A percentile compares a stretch with the other conserved stretches of the same genome.
phyloP scores from a whole-genome alignment of 805 yeast genomes.

The Candida chilensis region DNA sequence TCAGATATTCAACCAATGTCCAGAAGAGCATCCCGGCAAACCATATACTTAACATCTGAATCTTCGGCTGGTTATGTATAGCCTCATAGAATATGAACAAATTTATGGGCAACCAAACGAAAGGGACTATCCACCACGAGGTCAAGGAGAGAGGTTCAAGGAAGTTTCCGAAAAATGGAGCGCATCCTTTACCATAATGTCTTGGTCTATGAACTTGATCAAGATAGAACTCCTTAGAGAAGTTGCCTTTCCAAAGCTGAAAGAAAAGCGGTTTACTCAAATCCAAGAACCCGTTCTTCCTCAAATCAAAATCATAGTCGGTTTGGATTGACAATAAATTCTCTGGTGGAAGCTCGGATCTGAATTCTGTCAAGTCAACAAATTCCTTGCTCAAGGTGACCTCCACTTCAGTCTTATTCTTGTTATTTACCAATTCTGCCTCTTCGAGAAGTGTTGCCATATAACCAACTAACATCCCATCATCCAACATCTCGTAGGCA shows the following conservation, averaged over 20 bases:
- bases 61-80: constrained; percentile 27
- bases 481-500: constrained; percentile 82
- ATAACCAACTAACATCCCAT: constrained; percentile 70
- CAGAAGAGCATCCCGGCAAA: constrained; percentile 79
- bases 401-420: constrained; percentile 48
- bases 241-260: constrained; percentile 71
- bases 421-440: constrained; percentile 54
- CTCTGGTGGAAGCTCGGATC: constrained; percentile 56
- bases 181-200: constrained; percentile 96
- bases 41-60: constrained; percentile 51
- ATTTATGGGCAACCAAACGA: constrained; percentile 80
- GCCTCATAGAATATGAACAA: constrained; percentile 55
- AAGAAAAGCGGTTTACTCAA: constrained; percentile 69
- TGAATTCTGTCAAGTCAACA: constrained; percentile 29
- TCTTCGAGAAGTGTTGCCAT: constrained; percentile 79
- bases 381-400: constrained; percentile 26
- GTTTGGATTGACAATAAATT: constrained; percentile 72
- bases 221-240: constrained; percentile 81
- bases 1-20: constrained; percentile 82
- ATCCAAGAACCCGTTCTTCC: constrained; percentile 80
- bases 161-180: constrained; percentile 91
- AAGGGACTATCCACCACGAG: constrained; percentile 91
- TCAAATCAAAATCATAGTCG: constrained; percentile 61
- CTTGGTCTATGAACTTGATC: constrained; percentile 98
- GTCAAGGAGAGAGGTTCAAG: constrained; percentile 87